These are phyloP conservation scores for Globisporangium cederbergense DNA, from an alignment of 352 stramenopile genomes.

Conservation along the genomic window DNA sequence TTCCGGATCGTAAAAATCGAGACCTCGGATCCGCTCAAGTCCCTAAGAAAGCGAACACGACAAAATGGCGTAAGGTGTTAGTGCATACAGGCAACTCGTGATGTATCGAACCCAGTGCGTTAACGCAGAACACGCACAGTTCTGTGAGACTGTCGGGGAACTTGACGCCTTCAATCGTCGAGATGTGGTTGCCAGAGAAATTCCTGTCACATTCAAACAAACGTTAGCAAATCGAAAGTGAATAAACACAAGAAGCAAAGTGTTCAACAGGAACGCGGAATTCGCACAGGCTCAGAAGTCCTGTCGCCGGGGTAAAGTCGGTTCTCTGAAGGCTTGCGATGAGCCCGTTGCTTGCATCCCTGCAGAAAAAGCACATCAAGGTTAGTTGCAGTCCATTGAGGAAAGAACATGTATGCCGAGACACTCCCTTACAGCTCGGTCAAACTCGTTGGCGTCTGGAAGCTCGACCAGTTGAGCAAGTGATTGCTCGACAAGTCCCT, in stretches of 20 bases:
- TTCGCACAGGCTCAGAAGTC: conserved; percentile 8
- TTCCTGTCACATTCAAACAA: conserved; percentile 2
- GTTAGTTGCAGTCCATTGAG: neutral
- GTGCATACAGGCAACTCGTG: neutral
- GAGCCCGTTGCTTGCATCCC: conserved; percentile 1
- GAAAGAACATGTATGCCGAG: neutral
- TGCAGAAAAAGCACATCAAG: neutral
- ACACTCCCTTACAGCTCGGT: conserved; percentile 3
- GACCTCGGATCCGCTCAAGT: conserved; percentile 6
- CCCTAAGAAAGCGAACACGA: neutral
- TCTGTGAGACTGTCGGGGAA: conserved; percentile 7
- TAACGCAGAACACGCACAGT: neutral
- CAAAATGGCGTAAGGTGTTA: neutral
- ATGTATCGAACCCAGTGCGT: neutral
- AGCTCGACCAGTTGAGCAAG: conserved; percentile 15
- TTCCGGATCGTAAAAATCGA: conserved; percentile 16
- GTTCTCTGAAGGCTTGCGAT: conserved; percentile 10
- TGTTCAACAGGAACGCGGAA: no score
- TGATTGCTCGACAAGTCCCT: conserved; percentile 15
- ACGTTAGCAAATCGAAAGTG: neutral
- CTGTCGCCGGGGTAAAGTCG: conserved; percentile 5
- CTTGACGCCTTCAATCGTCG: conserved; percentile 18
- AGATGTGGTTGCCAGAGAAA: conserved; percentile 14
- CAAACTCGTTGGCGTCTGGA: neutral
- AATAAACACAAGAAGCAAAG: neutral